phyloP scores from a whole-genome alignment of 139 green algal genomes.

The Coelastrella sp. region DNA sequence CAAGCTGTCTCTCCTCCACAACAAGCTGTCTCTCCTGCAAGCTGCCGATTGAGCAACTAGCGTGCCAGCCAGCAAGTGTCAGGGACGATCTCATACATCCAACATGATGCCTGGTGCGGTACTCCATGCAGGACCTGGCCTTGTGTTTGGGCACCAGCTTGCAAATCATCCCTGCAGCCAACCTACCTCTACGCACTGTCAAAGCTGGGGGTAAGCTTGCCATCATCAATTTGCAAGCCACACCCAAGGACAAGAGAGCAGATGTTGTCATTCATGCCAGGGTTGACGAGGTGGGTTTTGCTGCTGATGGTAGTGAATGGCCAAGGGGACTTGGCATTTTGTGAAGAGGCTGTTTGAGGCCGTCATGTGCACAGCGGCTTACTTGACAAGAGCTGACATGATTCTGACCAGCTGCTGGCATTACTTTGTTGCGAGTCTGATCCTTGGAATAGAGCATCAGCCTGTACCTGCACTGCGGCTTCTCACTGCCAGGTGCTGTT shows the following conservation, averaged over 20 bases:
- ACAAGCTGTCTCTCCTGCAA: background rate
- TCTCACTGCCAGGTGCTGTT: background rate
- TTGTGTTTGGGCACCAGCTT: constrained; percentile 92
- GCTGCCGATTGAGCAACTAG: too few species aligned
- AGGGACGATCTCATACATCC: too few species aligned
- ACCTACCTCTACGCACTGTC: constrained; percentile 77
- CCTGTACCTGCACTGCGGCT: background rate
- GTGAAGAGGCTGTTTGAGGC: too few species aligned
- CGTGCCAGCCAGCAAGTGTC: too few species aligned
- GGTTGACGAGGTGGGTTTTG: constrained; percentile 48
- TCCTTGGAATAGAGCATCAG: too few species aligned
- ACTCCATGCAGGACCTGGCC: constrained; percentile 67
- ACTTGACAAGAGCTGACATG: too few species aligned
- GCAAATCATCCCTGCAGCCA: constrained; percentile 91
- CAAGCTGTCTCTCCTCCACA: background rate
- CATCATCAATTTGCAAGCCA: constrained; percentile 92
- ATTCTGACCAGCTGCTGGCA: too few species aligned
- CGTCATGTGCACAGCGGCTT: too few species aligned
- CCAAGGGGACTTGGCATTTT: too few species aligned
- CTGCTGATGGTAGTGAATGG: too few species aligned
- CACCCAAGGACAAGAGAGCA: constrained; percentile 69
- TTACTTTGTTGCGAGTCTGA: too few species aligned
- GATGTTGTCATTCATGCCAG: constrained; percentile 51
- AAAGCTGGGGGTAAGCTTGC: constrained; percentile 78
- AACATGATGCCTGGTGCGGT: too few species aligned